phyloP scores from a whole-genome alignment of 2,329 filamentous ascomycete genomes.

The Phialocephala subalpina region DNA sequence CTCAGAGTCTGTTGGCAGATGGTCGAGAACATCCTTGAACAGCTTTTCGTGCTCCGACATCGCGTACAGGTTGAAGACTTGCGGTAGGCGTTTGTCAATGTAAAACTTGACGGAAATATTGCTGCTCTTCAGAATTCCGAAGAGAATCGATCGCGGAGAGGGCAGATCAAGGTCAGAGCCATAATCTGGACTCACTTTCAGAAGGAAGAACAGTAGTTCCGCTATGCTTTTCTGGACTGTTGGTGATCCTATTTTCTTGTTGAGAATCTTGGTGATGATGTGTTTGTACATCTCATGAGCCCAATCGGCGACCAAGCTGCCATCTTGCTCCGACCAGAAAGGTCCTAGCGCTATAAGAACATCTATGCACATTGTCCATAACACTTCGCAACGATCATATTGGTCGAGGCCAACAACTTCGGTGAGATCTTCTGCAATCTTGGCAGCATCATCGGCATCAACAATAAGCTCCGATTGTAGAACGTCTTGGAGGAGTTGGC shows the following conservation, averaged over 20 bases:
- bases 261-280: constrained; percentile 73
- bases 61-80: constrained; percentile 83
- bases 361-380: constrained; percentile 72
- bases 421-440: constrained; percentile 60
- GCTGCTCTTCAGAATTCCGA: constrained; percentile 73
- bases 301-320: constrained; percentile 66
- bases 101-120: constrained; percentile 78
- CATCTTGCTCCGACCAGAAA: constrained; percentile 35
- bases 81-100: constrained; percentile 73
- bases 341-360: constrained; percentile 62
- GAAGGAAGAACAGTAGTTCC: constrained; percentile 72
- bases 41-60: constrained; percentile 84
- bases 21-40: constrained; percentile 83
- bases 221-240: constrained; percentile 73
- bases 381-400: constrained; percentile 78
- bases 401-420: constrained; percentile 61
- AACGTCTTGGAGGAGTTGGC: constrained; percentile 58
- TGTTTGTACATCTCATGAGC: constrained; percentile 82
- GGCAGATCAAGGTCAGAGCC: constrained; percentile 50
- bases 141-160: constrained; percentile 73
- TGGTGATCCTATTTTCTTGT: constrained; percentile 73
- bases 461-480: constrained; percentile 62
- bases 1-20: constrained; percentile 75
- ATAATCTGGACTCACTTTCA: constrained; percentile 73
- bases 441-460: constrained; percentile 53